phyloP scores from a whole-genome alignment of 768 basidiomycete species.

The Pleurotus salmoneostramineus region DNA sequence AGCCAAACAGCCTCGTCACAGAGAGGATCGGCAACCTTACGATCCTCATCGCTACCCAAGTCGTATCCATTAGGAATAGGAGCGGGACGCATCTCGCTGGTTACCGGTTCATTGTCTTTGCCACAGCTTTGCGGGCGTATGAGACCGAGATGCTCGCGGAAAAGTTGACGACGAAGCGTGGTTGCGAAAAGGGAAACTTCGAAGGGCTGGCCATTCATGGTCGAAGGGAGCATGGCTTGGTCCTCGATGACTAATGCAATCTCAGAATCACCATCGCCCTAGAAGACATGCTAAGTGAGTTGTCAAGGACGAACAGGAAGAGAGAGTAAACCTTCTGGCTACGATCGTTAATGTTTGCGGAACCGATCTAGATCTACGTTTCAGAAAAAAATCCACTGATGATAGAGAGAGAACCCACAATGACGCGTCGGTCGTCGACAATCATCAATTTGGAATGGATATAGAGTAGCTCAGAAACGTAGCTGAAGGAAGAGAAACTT shows the following conservation, averaged over 20 bases:
- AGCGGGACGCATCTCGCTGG: conserved; percentile 76
- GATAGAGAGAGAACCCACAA: conserved; percentile 43
- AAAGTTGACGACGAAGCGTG: conserved; percentile 77
- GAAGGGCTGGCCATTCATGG: conserved; percentile 77
- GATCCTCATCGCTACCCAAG: conserved; percentile 52
- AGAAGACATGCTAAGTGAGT: conserved; percentile 2
- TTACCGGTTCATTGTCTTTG: conserved; percentile 27
- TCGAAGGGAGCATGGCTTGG: conserved; percentile 64
- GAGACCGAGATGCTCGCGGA: conserved; percentile 86
- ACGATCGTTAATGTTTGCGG: conserved; percentile 90
- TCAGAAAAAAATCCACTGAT: neutral
- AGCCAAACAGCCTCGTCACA: conserved; percentile 52
- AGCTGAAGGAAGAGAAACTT: conserved; percentile 34
- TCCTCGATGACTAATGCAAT: conserved; percentile 94
- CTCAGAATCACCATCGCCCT: conserved; percentile 95
- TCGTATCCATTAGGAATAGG: conserved; percentile 71
- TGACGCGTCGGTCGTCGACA: conserved; percentile 86
- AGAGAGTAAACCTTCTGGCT: conserved; percentile 57
- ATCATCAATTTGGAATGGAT: conserved; percentile 93
- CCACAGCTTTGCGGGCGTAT: conserved; percentile 65
- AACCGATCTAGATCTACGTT: conserved; percentile 64
- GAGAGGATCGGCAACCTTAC: conserved; percentile 75
- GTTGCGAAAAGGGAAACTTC: conserved; percentile 79
- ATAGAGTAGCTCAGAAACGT: conserved; percentile 77
- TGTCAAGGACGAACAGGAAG: neutral